A percentile compares a stretch with the other conserved stretches of the same genome.
Evolutionary conservation across 1,284 basidiomycete species (phyloP).

Genomic region (Ganoderma lingzhi): DNA sequence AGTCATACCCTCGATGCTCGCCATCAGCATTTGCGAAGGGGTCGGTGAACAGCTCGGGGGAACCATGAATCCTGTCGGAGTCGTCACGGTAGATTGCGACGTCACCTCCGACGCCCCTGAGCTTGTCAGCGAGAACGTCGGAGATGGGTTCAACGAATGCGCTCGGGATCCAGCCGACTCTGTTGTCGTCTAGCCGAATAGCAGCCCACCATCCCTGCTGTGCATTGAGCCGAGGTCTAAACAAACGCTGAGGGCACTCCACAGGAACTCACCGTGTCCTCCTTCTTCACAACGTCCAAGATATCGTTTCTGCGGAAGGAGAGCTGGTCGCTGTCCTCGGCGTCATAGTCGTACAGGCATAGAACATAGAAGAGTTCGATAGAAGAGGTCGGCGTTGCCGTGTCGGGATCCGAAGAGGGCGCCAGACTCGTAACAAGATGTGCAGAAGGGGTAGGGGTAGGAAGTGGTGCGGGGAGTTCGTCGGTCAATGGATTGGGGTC

Average conservation of each 20-base stretch:
- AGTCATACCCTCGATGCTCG: constrained; percentile 33
- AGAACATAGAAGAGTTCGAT: constrained; percentile 53
- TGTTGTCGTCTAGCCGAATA: constrained; percentile 57
- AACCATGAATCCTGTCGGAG: constrained; percentile 18
- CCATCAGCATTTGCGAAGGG: constrained; percentile 27
- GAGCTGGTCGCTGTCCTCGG: constrained; percentile 67
- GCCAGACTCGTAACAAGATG: constrained; percentile 37
- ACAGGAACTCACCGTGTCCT: constrained; percentile 52
- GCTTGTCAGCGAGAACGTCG: constrained; percentile 40
- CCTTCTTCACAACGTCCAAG: constrained; percentile 69
- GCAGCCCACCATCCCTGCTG: constrained; percentile 81
- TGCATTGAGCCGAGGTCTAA: not conserved
- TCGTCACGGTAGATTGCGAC: constrained; percentile 55
- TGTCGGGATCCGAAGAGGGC: constrained; percentile 31
- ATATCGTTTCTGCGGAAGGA: constrained; percentile 72
- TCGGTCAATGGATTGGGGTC: constrained; percentile 50
- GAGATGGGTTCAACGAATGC: constrained; percentile 43
- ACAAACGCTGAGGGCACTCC: not conserved
- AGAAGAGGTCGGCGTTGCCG: constrained; percentile 40
- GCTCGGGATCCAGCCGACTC: constrained; percentile 76
- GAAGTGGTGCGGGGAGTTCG: constrained; percentile 18
- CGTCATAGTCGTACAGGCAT: constrained; percentile 71
- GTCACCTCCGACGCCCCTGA: constrained; percentile 50
- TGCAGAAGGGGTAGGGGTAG: constrained; percentile 35
- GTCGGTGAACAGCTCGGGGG: constrained; percentile 23